Base-by-base conservation (phyloP, 2,329 filamentous ascomycete genomes). In the Aureobasidium uvarum region DNA sequence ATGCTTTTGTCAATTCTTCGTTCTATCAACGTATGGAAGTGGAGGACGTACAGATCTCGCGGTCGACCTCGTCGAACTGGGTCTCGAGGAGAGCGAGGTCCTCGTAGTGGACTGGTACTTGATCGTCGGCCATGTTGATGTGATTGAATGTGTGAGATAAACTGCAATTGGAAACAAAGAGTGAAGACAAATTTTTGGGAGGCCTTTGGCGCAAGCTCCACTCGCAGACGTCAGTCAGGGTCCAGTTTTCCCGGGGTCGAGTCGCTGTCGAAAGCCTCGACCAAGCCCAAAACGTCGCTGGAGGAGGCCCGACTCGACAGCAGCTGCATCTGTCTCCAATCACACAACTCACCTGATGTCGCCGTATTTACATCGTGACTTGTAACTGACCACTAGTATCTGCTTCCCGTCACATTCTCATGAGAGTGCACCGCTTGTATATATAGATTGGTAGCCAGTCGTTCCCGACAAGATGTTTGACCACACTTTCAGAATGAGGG, bases 11-110 rank as follows among this genome's bases (percentile, higher is more conserved):
- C 69, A 71, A 69, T 56, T 16, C n/a, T 18, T 46, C n/a, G 41
- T 52, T 50, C 13, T 23, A 46, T 13, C n/a, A 18, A 36, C 11
- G 28, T 13, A 51, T 1, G 41, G n/a, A 46, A 36, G 56, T 64
- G 45, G 33, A 60, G 38, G 63, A 84, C 89, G 76, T 83, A 96
- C 92, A 84, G 73, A 95, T 88, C 76, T 96, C 89, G 41, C 88
- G 83, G 78, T 97, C 92, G 41, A 87, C 87, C 72, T 93, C 86
- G 67, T 93, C 88, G 73, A 96, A 96, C 69, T 96, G 89, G 71
- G 87, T 84, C 81, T 96, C 91, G 69, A 97, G 83, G 66, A 89
- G 84, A 66, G 86, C 85, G 69, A 98, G 86, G 76, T 94, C 86
- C 77, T 92, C 89, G 77, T 91, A 93, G 66, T 83, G 84, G 68